Base-by-base conservation (phyloP, 768 basidiomycete genomes). In the Boletus insuetus region DNA sequence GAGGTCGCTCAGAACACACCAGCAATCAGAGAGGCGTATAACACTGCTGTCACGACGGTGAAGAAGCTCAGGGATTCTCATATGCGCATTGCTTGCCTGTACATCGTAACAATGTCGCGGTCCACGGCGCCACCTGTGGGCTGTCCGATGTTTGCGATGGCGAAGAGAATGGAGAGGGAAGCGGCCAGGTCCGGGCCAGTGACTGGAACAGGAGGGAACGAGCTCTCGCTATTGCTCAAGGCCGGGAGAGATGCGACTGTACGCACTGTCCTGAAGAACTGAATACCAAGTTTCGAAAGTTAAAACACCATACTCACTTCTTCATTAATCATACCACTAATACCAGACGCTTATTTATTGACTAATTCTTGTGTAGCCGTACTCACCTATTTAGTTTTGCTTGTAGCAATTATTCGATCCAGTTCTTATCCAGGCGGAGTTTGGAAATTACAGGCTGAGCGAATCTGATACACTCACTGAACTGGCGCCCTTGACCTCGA, bases 171-270 rank as follows among this genome's bases (percentile, higher is more conserved):
- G 56, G 74, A 80, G 49, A 71, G 69, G 39, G 72, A 71, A 45
- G 74, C 74, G 34, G 70, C 73, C 42, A 73, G 74, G 59, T 60
- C 77, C 46, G 81, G 82, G 0, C 84, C 80, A 20, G 80, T 83
- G 16, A 81, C 84, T 39, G 96, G 96, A 3, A 98, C 96, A 1
- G 96, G 96, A 31, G 96, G 96, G 3, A 97, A 87, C 58, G 84
- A 87, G 38, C 75, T 98, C 20, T 83, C 91, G 13, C 71, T 81
- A 12, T 82, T 97, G 45, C 77, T 99, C 55, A 98, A 97, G 73
- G 85, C 89, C 19, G 91, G 91, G 13, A 81, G 96, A 54, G 95
- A 97, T 62, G 90, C 94, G 31, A 98, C 96, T 7, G 66, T 73
- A 52, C 80, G 90, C 11, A 75, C 89, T 11, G 69, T 83, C 56